Percentiles rank a stretch among this genome's conserved stretches.
phyloP scores from a whole-genome alignment of 305 asterid genomes.

The Solanum aculeatissimum region DNA sequence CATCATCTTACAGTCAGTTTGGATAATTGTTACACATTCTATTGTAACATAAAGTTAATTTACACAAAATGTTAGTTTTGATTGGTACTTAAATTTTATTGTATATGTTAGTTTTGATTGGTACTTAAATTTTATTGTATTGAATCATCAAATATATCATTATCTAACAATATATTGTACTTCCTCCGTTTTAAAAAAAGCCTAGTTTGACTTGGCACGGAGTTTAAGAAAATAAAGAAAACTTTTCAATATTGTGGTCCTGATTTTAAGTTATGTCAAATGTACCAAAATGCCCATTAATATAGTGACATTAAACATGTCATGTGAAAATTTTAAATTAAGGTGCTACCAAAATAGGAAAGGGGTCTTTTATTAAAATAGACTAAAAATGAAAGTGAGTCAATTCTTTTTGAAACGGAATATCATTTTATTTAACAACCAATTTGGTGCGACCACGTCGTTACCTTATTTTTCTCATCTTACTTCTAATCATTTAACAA shows the following conservation, averaged over 20 bases:
- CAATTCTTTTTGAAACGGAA: too few relatives aligned
- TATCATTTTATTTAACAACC: background rate
- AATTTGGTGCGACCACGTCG: background rate
- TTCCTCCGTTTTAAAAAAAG: too few relatives aligned
- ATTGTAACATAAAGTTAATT: background rate
- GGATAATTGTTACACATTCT: background rate
- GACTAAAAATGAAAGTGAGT: too few relatives aligned
- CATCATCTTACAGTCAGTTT: background rate
- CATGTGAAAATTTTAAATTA: too few relatives aligned
- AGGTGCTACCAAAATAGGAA: too few relatives aligned
- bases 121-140: background rate
- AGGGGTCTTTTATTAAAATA: too few relatives aligned
- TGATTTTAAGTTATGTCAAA: too few relatives aligned
- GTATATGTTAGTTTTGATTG: background rate
- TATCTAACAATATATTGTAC: background rate
- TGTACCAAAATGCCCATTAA: too few relatives aligned
- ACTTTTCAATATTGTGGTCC: too few relatives aligned
- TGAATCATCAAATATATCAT: background rate
- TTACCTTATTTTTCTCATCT: background rate
- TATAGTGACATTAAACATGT: too few relatives aligned
- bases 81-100: background rate
- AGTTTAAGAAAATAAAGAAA: too few relatives aligned
- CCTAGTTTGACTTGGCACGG: too few relatives aligned
- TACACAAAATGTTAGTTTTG: background rate
- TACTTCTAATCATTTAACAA: background rate